phyloP scores from a whole-genome alignment of 805 yeast species.

The Torulaspora microellipsoides region DNA sequence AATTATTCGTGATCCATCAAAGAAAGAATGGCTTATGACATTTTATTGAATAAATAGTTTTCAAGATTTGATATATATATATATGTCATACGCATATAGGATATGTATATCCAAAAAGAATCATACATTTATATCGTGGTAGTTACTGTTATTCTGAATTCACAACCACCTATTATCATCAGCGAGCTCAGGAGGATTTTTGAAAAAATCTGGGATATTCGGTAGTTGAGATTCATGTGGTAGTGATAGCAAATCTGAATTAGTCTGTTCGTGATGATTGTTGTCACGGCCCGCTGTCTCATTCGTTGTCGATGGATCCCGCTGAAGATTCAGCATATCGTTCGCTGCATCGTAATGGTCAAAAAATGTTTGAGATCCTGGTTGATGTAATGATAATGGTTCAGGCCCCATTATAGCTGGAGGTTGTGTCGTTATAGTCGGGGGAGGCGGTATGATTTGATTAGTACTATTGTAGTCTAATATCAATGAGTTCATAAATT shows the following conservation, averaged over 20 bases:
- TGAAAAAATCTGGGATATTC: constrained; percentile 26
- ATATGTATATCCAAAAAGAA: no score
- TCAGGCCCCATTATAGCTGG: constrained; percentile 10
- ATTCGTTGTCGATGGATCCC: constrained; percentile 6
- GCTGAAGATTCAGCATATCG: constrained; percentile 8
- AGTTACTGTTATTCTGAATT: not conserved
- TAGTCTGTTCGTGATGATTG: constrained; percentile 5
- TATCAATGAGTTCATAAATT: constrained; percentile 51
- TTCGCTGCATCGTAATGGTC: constrained; percentile 13
- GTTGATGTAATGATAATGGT: constrained; percentile 10
- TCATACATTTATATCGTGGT: not conserved
- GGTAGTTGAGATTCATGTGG: constrained; percentile 16
- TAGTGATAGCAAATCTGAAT: constrained; percentile 10
- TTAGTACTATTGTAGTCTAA: constrained; percentile 41
- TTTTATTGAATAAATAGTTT: no score
- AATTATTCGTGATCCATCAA: no score
- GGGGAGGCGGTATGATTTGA: constrained; percentile 23
- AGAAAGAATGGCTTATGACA: no score
- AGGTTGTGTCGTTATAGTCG: constrained; percentile 5
- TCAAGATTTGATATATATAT: no score
- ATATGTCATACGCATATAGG: no score
- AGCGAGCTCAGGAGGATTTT: constrained; percentile 17
- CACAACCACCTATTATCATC: constrained; percentile 18
- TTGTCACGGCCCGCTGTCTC: constrained; percentile 5
- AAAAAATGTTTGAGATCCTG: constrained; percentile 8